These are phyloP conservation scores for Trametes sanguinea DNA, from an alignment of 768 basidiomycete species.

Conservation along the genomic window DNA sequence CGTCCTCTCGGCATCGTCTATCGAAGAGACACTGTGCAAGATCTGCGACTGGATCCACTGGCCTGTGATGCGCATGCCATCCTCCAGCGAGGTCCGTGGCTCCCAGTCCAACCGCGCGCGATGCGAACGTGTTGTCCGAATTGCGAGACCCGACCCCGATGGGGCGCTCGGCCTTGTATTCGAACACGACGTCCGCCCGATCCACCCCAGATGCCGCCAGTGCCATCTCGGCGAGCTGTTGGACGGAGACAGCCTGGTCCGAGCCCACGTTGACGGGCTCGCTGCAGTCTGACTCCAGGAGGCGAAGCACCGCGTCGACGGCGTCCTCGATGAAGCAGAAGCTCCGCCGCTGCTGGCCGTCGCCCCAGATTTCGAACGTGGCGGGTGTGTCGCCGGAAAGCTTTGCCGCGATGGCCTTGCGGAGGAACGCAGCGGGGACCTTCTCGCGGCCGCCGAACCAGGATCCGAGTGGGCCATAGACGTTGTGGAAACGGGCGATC, in stretches of 20 bases:
- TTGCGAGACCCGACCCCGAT: conserved; percentile 53
- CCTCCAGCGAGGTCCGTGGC: conserved; percentile 42
- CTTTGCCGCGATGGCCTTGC: conserved; percentile 48
- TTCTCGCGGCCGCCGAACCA: conserved; percentile 61
- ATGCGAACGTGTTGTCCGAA: conserved; percentile 49
- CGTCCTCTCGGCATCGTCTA: conserved; percentile 15
- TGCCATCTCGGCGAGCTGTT: conserved; percentile 45
- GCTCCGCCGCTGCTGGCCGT: conserved; percentile 53
- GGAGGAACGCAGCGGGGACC: conserved; percentile 55
- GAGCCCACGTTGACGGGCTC: conserved; percentile 55
- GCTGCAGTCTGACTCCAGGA: conserved; percentile 41
- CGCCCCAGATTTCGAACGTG: conserved; percentile 58
- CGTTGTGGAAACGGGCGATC: conserved; percentile 60
- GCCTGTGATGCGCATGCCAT: conserved; percentile 49
- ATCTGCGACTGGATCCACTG: conserved; percentile 51
- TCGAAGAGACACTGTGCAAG: conserved; percentile 18
- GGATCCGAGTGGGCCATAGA: conserved; percentile 55
- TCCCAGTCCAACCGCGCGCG: conserved; percentile 41
- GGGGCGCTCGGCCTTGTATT: conserved; percentile 35
- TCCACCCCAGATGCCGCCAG: conserved; percentile 36
- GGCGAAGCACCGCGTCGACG: conserved; percentile 48
- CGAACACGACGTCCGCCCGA: conserved; percentile 32
- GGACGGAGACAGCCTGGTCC: conserved; percentile 43
- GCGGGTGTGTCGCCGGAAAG: conserved; percentile 13
- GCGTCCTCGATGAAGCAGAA: conserved; percentile 59